Evolutionary conservation across 768 basidiomycete genomes (phyloP).

Genomic region (Gymnopilus dilepis): DNA sequence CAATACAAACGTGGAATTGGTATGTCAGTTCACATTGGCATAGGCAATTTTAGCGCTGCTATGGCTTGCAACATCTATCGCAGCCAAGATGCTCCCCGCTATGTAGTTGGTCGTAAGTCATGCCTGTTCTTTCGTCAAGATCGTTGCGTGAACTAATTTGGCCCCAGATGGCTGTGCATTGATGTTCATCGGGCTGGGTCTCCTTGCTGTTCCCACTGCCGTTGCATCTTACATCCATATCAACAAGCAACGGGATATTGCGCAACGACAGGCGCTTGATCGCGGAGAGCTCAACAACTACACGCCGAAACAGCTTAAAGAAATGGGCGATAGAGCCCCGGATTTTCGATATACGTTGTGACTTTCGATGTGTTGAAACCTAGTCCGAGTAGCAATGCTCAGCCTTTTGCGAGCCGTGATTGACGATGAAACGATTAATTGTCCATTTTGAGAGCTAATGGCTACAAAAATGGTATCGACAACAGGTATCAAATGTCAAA

Average conservation of each 20-base stretch:
- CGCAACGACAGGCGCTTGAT: constrained; percentile 33
- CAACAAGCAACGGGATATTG: constrained; percentile 56
- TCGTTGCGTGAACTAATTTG: neutral
- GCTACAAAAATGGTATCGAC: neutral
- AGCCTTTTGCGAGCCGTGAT: too few species aligned
- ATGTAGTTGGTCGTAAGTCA: constrained; percentile 63
- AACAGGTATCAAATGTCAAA: neutral
- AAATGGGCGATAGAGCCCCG: constrained; percentile 27
- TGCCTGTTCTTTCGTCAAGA: neutral
- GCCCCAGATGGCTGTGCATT: constrained; percentile 61
- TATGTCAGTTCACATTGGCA: constrained; percentile 71
- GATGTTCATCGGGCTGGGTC: constrained; percentile 71
- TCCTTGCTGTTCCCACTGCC: constrained; percentile 54
- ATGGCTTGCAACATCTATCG: constrained; percentile 70
- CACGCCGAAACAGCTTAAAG: constrained; percentile 39
- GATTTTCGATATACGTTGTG: constrained; percentile 28
- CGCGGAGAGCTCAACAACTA: constrained; percentile 39
- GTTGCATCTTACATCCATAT: constrained; percentile 58
- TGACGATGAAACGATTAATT: neutral
- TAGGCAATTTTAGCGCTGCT: constrained; percentile 69
- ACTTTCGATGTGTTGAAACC: neutral
- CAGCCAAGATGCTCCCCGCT: constrained; percentile 61
- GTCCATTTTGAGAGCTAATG: neutral
- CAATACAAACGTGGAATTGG: constrained; percentile 74
- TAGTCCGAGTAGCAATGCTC: too few species aligned